phyloP scores from a whole-genome alignment of 495 filamentous ascomycete species.

The Chlorociboria aeruginascens region DNA sequence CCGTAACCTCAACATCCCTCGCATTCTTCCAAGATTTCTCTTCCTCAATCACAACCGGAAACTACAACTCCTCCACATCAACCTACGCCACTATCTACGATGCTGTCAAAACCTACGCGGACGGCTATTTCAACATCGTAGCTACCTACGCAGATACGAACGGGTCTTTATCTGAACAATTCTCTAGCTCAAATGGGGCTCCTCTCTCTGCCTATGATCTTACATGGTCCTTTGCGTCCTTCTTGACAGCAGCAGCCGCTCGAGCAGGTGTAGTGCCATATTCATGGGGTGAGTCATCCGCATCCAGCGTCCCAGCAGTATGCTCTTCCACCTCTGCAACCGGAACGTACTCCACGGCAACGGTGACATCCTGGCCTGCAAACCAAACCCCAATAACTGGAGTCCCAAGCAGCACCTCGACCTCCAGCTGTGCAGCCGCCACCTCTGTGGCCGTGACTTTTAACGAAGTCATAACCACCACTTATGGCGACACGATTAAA shows the following conservation, averaged over 20 bases:
- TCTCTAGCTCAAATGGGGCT: slow-evolving; percentile 31
- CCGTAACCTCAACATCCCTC: slow-evolving; percentile 34
- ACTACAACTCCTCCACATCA: slow-evolving; percentile 30
- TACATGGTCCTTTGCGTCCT: slow-evolving; percentile 41
- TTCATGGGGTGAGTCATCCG: slow-evolving; percentile 34
- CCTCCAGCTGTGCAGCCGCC: slow-evolving; percentile 22
- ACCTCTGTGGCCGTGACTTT: slow-evolving; percentile 23
- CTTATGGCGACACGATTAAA: slow-evolving; percentile 32
- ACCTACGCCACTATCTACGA: slow-evolving; percentile 36
- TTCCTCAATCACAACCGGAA: slow-evolving; percentile 32
- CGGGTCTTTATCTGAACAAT: slow-evolving; percentile 48
- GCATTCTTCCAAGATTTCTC: slow-evolving; percentile 38
- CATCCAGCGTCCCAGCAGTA: slow-evolving; percentile 36
- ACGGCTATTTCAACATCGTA: slow-evolving; percentile 43
- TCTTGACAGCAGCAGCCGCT: slow-evolving; percentile 25
- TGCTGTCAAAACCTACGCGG: slow-evolving; percentile 44
- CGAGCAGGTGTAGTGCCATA: slow-evolving; percentile 20
- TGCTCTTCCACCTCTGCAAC: slow-evolving; percentile 40
- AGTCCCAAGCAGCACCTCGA: slow-evolving; percentile 23
- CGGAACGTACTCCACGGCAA: slow-evolving; percentile 47
- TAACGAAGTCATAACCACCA: slow-evolving; percentile 28
- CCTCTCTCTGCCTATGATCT: slow-evolving; percentile 39
- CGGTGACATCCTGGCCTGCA: slow-evolving; percentile 42
- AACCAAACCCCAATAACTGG: slow-evolving; percentile 32
- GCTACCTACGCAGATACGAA: slow-evolving; percentile 36